Conservation (phyloP, 2,329 filamentous ascomycete species). For the Bipolaris sorokiniana region DNA sequence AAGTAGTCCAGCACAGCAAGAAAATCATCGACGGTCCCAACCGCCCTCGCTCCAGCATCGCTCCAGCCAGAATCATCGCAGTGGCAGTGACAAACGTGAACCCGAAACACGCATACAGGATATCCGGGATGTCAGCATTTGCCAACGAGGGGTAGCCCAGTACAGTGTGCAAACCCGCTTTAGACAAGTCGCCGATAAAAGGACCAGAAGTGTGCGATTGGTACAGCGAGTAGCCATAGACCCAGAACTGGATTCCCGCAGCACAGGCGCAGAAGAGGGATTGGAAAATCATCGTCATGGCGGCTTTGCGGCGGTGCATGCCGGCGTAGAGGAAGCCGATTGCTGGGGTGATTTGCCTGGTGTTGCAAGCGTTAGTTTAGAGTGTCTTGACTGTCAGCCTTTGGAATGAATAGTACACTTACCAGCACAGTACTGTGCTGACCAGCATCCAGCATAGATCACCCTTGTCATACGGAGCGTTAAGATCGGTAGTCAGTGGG, state of each 20-base stretch:
- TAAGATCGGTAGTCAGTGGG: conserved; percentile 54
- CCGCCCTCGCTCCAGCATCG: conserved; percentile 43
- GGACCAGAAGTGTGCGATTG: conserved; percentile 39
- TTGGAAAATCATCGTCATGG: conserved; percentile 56
- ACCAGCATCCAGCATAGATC: conserved; percentile 54
- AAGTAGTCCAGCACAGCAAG: conserved; percentile 45
- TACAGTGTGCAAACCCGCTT: conserved; percentile 40
- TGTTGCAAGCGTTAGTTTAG: not conserved
- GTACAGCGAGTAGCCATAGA: conserved; percentile 56
- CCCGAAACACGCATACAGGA: conserved; percentile 44
- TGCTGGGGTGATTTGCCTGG: conserved; percentile 43
- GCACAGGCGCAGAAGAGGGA: conserved; percentile 57
- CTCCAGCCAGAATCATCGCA: conserved; percentile 44
- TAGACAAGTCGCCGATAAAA: conserved; percentile 41
- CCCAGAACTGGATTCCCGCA: conserved; percentile 56
- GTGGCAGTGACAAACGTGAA: conserved; percentile 45
- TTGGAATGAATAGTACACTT: not conserved
- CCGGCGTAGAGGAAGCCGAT: conserved; percentile 46
- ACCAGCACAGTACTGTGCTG: conserved; percentile 41
- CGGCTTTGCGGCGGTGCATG: conserved; percentile 42
- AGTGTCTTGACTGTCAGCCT: too few species aligned
- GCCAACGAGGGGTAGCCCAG: conserved; percentile 41
- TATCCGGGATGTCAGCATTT: conserved; percentile 42
- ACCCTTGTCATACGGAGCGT: conserved; percentile 56
- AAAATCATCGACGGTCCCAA: conserved; percentile 43